Conservation (phyloP, 208 protist species). For the Endotrypanum monterogeii region DNA sequence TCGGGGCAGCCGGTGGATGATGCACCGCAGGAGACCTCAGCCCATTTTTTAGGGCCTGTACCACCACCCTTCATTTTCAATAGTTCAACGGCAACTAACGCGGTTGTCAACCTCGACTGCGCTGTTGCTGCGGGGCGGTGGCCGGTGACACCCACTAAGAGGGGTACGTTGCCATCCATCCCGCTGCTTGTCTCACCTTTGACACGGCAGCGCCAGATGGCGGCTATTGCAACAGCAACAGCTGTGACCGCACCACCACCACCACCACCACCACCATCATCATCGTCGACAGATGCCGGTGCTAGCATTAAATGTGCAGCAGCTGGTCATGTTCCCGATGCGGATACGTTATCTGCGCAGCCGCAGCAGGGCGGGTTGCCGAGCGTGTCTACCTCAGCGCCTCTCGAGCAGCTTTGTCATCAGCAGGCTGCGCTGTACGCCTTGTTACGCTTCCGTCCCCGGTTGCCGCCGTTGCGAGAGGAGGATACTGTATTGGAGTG, state of each 20-base stretch:
- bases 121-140: background rate
- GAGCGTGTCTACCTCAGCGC: background rate
- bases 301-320: background rate
- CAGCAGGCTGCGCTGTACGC: constrained; percentile 25
- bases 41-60: background rate
- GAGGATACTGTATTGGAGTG: constrained; percentile 81
- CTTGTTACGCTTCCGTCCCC: constrained; percentile 23
- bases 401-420: constrained; percentile 11
- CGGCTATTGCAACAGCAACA: background rate
- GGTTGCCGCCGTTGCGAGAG: constrained; percentile 42
- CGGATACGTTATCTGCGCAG: background rate
- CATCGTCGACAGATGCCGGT: background rate
- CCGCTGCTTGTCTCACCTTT: constrained; percentile 23
- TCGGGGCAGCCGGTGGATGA: background rate
- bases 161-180: constrained; percentile 11
- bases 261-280: background rate
- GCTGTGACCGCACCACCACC: background rate
- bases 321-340: background rate
- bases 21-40: background rate
- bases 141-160: background rate
- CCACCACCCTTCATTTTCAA: background rate
- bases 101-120: background rate
- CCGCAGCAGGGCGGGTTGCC: background rate
- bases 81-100: background rate
- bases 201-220: constrained; percentile 1